Evolutionary conservation across 2,329 filamentous ascomycete species (phyloP), one percentile per base, ranked within the genome.

Genomic region (Pseudophaeomoniella oleicola): DNA sequence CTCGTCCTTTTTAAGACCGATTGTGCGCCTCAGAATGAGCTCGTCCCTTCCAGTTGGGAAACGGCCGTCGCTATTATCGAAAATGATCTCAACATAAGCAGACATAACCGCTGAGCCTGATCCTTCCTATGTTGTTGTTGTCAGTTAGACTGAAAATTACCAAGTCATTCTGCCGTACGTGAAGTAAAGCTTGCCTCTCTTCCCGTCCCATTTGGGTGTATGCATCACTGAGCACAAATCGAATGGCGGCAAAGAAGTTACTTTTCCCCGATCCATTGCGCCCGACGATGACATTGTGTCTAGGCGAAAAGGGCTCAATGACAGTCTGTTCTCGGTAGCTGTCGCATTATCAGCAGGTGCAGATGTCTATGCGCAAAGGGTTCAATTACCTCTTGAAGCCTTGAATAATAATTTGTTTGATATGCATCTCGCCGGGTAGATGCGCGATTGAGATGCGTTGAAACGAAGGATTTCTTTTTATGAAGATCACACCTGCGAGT

Each of bases 261-360:
- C 86, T 94, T 71, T 98, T 98, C 54, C 90, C 90, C 2, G 90
- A 96, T 47, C 90, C 90, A 77, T 98, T 98, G 66, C 90, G 88
- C 48, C 90, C 90, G 53, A 98, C 90, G 51, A 98, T 93, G 48
- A 98, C 87, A 66, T 98, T 98, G 52, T 88, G 90, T 52, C 92
- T 92, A 37, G 88, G 80, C 32, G 88, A 96, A 62, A 98, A 98
- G 42, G 88, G 88, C 57, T 98, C 90, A 57, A 96, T 94, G 57
- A 94, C 84, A 36, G 86, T 96, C 60, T 98, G 92, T 56, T 98
- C 88, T 71, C 98, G 98, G 75, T 98, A 98, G 72, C 87, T 94
- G 51, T 38, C 32, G 44, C 15, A 33, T 29, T 43, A 52, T 42
- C 30, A 39, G 36, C 31, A 39, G 47, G 41, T 42, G 40, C 5